Conservation (phyloP, 2,329 filamentous ascomycete genomes). For the Didymella pinodella region DNA sequence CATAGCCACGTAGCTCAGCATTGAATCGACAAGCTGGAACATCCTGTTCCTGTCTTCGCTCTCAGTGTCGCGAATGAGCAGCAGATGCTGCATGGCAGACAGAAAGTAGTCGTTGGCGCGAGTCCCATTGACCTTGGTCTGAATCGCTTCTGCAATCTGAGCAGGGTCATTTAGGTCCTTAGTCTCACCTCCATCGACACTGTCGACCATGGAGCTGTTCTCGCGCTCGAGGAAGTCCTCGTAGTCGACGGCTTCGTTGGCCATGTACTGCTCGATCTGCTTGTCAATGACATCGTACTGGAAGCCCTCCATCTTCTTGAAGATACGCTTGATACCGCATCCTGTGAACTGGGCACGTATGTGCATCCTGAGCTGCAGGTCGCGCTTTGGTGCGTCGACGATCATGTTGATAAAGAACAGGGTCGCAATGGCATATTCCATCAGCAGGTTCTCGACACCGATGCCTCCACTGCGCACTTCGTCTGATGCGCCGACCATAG, state of each 20-base stretch:
- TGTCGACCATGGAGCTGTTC: slow-evolving; percentile 88
- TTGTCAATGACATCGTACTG: slow-evolving; percentile 99
- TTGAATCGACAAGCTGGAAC: slow-evolving; percentile 98
- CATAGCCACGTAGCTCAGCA: slow-evolving; percentile 99
- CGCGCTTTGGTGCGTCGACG: slow-evolving; percentile 86
- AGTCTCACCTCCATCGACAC: slow-evolving; percentile 79
- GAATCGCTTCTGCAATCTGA: slow-evolving; percentile 94
- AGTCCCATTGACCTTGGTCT: slow-evolving; percentile 80
- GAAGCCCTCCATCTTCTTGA: slow-evolving; percentile 97
- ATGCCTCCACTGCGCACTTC: slow-evolving; percentile 95
- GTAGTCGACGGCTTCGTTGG: slow-evolving; percentile 97
- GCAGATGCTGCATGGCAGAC: slow-evolving; percentile 91
- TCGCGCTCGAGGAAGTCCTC: slow-evolving; percentile 95
- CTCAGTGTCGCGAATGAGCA: slow-evolving; percentile 90
- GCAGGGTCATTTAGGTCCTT: slow-evolving; percentile 92
- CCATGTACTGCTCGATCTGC: slow-evolving; percentile 91
- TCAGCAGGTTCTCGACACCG: slow-evolving; percentile 97
- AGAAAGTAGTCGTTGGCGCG: slow-evolving; percentile 95
- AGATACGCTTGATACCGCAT: slow-evolving; percentile 91
- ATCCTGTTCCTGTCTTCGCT: slow-evolving; percentile 90
- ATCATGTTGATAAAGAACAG: slow-evolving; percentile 97
- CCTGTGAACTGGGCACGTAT: slow-evolving; percentile 95
- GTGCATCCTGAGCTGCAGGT: slow-evolving; percentile 90
- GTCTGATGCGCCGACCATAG: slow-evolving; percentile 93
- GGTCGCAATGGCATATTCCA: slow-evolving; percentile 97